Percentiles rank a stretch among this genome's conserved stretches.
Evolutionary conservation across 176 grass and related monocot species (phyloP).

Genomic region (Poa pratensis): DNA sequence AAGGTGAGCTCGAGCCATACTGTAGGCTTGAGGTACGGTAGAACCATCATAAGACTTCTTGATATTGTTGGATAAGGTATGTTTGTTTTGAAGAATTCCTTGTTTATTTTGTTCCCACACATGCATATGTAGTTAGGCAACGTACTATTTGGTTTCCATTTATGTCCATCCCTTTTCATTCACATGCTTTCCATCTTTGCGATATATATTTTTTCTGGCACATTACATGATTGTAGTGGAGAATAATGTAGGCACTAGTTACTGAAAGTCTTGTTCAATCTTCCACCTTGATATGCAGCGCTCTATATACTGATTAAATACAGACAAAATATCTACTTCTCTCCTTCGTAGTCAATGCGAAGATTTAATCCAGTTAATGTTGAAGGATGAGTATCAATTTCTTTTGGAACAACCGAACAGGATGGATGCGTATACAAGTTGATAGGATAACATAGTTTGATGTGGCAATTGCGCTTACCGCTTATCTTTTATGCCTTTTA

Average conservation of each 20-base stretch:
- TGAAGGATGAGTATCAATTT: background rate
- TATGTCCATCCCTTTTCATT: conserved; percentile 27
- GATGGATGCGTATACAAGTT: background rate
- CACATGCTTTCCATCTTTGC: conserved; percentile 12
- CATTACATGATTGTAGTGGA: background rate
- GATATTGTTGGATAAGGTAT: conserved; percentile 31
- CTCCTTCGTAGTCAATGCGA: background rate
- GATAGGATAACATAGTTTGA: conserved; percentile 3
- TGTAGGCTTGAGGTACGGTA: background rate
- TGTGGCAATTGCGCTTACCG: background rate
- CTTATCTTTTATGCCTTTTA: conserved; percentile 22
- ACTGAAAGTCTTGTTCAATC: conserved; percentile 21
- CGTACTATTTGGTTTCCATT: conserved; percentile 13
- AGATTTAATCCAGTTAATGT: conserved; percentile 25
- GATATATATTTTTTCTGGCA: background rate
- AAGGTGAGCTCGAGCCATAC: background rate
- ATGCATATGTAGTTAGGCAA: conserved; percentile 16
- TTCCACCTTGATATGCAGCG: conserved; percentile 5
- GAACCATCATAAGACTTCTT: conserved; percentile 23
- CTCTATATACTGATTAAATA: conserved; percentile 24
- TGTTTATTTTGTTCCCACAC: conserved; percentile 12
- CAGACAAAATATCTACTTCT: background rate
- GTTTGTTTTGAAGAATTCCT: conserved; percentile 14
- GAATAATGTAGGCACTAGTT: background rate
- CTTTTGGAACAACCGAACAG: background rate